Base-by-base conservation (phyloP, 148 eudicot genomes). In the Heliosperma pusillum region DNA sequence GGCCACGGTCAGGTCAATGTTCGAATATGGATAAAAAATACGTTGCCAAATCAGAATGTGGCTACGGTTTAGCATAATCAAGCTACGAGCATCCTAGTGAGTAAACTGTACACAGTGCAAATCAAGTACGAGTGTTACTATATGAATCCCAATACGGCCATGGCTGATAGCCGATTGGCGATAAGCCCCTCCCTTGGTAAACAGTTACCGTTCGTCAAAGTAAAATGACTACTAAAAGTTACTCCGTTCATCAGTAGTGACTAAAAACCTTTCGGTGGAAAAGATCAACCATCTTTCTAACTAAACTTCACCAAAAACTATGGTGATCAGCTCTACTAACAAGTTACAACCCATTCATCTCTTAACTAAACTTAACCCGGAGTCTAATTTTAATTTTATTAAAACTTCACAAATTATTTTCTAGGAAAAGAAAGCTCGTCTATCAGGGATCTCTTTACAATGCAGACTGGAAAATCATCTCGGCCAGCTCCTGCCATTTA, bases 401-500 rank as follows among this genome's bases (percentile, higher is more conserved):
- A n/a, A 36, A 66, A 15, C 50, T 66, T 33, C 70, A 36, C 26
- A n/a, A n/a, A 17, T 66, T 36, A 66, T 66, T 66, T 19, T 36
- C n/a, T 15, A 19, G 10, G 0, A 29, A 1, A 4, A 65, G 29
- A 16, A 36, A 66, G 69, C 10, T 22, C 11, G 63, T 8, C 24
- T 58, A 3, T 59, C 27, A 24, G 58, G 3, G 26, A 5, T 47
- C 33, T 19, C 26, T 21, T 76, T 84, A 91, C 71, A 94, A 59
- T 2, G 86, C 88, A 16, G 98, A 88, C 25, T 87, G 89, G 84
- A 94, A 87, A 40, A 94, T 91, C 98, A 94, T 94, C 88, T 94
- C 98, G 1, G 93, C 91, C 27, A 91, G 87, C 85, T 94, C 97
- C 96, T 93, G 95, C 87, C 82, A 75, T 19, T 42, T 68, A 8